Percentiles rank a stretch among this genome's conserved stretches.
phyloP scores from a whole-genome alignment of 768 basidiomycete genomes.

The Neoboletus magnificus region DNA sequence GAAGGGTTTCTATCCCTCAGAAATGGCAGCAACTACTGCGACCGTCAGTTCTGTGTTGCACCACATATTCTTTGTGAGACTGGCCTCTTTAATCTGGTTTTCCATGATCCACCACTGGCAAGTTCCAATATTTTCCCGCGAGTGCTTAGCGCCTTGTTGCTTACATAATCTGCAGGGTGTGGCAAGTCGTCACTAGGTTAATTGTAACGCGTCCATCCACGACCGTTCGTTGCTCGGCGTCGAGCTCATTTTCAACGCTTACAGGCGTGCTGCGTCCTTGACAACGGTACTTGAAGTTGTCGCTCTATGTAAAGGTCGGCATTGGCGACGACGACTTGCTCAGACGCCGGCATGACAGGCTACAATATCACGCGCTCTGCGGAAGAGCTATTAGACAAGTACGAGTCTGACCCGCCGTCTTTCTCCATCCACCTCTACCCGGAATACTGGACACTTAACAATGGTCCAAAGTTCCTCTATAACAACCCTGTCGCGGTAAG shows the following conservation, averaged over 20 bases:
- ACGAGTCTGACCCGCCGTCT: slow-evolving; percentile 59
- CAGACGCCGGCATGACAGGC: slow-evolving; percentile 48
- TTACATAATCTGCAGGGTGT: slow-evolving; percentile 21
- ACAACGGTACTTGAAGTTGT: neutral
- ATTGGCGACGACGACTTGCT: slow-evolving; percentile 6
- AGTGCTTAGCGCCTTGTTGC: slow-evolving; percentile 2
- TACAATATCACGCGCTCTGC: slow-evolving; percentile 72
- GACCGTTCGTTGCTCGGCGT: neutral
- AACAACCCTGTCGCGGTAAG: slow-evolving; percentile 68
- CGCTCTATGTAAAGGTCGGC: neutral
- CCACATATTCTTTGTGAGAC: slow-evolving; percentile 3
- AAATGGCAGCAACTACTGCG: slow-evolving; percentile 73
- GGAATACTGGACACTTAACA: slow-evolving; percentile 82
- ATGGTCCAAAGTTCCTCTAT: slow-evolving; percentile 77
- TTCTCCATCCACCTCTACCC: slow-evolving; percentile 76
- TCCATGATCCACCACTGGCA: slow-evolving; percentile 32
- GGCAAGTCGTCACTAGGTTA: neutral
- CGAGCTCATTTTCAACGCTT: neutral
- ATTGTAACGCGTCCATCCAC: slow-evolving; percentile 15
- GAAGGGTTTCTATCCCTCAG: slow-evolving; percentile 83
- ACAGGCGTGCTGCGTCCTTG: neutral
- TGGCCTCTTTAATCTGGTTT: slow-evolving; percentile 40
- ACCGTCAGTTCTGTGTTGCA: slow-evolving; percentile 6
- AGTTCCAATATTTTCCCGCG: slow-evolving; percentile 18
- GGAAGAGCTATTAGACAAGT: slow-evolving; percentile 55